A percentile compares a stretch with the other conserved stretches of the same genome.
These are phyloP conservation scores for Penicillium sp. DNA, from an alignment of 2,329 filamentous ascomycete species.

Conservation along the genomic window DNA sequence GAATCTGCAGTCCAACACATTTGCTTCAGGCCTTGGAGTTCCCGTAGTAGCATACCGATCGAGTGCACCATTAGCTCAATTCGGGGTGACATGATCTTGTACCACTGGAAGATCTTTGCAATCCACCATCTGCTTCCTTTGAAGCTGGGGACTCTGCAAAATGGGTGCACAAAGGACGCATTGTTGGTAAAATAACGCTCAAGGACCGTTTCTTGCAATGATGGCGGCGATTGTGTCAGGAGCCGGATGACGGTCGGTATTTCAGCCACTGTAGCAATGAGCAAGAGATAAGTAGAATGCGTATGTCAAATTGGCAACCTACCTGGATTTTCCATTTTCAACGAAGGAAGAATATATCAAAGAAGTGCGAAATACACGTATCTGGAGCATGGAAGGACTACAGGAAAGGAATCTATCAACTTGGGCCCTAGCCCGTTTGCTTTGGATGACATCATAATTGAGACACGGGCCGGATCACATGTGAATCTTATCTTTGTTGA, in stretches of 20 bases:
- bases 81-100: slow-evolving; percentile 73
- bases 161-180: slow-evolving; percentile 72
- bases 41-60: slow-evolving; percentile 44
- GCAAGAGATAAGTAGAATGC: neutral
- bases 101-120: slow-evolving; percentile 71
- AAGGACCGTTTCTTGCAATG: slow-evolving; percentile 62
- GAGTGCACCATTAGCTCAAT: slow-evolving; percentile 65
- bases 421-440: too few species aligned
- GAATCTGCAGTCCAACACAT: neutral
- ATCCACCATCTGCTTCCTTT: slow-evolving; percentile 64
- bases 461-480: neutral
- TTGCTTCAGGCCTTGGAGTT: neutral
- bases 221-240: slow-evolving; percentile 64
- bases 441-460: slow-evolving; percentile 18
- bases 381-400: too few species aligned
- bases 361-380: neutral
- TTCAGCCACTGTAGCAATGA: slow-evolving; percentile 48
- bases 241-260: slow-evolving; percentile 63
- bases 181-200: slow-evolving; percentile 69
- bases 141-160: slow-evolving; percentile 63
- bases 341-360: neutral
- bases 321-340: slow-evolving; percentile 20
- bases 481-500: slow-evolving; percentile 4
- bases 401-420: too few species aligned
- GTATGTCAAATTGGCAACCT: neutral